A percentile compares a stretch with the other conserved stretches of the same genome.
Conservation (phyloP, 371 early-diverging fungal genomes). For the Globomyces sp. region DNA sequence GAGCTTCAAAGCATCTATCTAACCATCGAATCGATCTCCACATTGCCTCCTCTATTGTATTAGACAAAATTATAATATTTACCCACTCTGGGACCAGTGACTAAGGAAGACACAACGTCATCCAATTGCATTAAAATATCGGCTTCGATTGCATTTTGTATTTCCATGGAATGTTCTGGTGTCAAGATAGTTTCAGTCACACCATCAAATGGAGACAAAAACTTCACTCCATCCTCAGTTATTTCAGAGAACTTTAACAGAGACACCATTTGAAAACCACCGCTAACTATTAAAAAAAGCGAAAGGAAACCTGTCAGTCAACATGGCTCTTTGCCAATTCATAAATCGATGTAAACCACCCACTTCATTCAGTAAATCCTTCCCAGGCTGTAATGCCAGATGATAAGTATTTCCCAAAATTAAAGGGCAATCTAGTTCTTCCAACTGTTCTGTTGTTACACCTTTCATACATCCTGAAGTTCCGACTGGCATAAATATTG, state of each 20-base stretch:
- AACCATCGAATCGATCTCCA: conserved; percentile 93
- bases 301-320: conserved; percentile 58
- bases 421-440: conserved; percentile 83
- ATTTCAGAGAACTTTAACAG: conserved; percentile 81
- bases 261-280: conserved; percentile 97
- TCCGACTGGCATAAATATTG: conserved; percentile 98
- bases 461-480: conserved; percentile 96
- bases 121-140: conserved; percentile 99
- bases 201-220: conserved; percentile 78
- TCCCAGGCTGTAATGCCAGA: conserved; percentile 72
- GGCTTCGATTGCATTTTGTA: conserved; percentile 94
- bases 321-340: conserved; percentile 78
- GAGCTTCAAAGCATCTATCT: conserved; percentile 86
- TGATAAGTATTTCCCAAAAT: conserved; percentile 94
- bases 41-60: conserved; percentile 77
- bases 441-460: conserved; percentile 72
- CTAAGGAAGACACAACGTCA: conserved; percentile 91
- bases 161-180: conserved; percentile 91
- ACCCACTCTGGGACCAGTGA: conserved; percentile 70
- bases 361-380: conserved; percentile 70
- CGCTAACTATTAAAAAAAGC: conserved; percentile 31
- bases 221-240: conserved; percentile 91
- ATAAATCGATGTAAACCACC: conserved; percentile 89
- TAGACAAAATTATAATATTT: too few relatives aligned
- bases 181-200: conserved; percentile 83